Evolutionary conservation across 345 rosid species (phyloP), one percentile per base, ranked within the genome.

Genomic region (Arabidopsis suecica): DNA sequence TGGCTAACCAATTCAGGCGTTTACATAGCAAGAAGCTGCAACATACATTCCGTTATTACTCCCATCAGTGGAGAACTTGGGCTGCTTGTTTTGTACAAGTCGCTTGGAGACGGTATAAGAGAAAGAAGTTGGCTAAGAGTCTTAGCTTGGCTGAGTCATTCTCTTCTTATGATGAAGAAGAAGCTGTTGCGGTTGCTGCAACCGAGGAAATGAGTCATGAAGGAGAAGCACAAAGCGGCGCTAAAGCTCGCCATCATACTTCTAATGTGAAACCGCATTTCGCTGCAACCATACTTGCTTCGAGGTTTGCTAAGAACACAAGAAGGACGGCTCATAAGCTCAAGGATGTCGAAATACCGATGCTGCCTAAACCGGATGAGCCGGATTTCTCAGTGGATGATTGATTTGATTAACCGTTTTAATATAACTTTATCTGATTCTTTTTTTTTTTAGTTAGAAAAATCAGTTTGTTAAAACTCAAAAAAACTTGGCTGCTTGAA

Each of bases 251-350:
- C 2, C 64, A 34, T n/a, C 78, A 73, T 67, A 48, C 78, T 36
- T 85, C 89, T 68, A 83, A 66, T 47, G 78, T 71, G 62, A 89
- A 79, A 81, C 80, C 80, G 12, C 89, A 89, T 80, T 83, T 91
- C 1, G 94, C 88, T 28, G 95, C 80, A 8, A 90, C 97, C 0
- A 69, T 90, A 54, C 57, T 90, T 51, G 97, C 97, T 33, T 85
- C 96, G 4, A 88, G 91, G 66, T 90, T 91, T 78, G 97, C 98
- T 28, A 91, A 93, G 16, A 94, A 87, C 82, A 87, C 97, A 2
- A 84, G 97, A 71, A 87, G 87, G 65, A 89, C 95, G n/a, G 84
- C 85, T 61, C 90, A 84, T 76, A 94, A 86, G 84, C 45, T 82
- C 61, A 91, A 87, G 65, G 88, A 83, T 16, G 83, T 82, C 4